Conservation (phyloP, 2,329 filamentous ascomycete species). For the Aciculosporium take region DNA sequence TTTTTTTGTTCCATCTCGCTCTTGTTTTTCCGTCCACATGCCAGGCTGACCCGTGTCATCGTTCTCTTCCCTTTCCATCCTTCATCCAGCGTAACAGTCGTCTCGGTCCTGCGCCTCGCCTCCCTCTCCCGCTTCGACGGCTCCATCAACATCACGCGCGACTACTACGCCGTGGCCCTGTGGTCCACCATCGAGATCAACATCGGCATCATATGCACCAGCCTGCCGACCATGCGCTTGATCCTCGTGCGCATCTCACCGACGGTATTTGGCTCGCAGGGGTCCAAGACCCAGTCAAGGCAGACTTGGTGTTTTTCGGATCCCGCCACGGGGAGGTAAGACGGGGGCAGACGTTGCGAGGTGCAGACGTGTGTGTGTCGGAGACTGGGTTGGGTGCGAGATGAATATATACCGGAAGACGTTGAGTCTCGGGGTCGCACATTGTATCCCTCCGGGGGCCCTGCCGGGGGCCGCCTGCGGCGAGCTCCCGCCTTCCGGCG, state of each 20-base stretch:
- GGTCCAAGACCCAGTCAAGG: neutral
- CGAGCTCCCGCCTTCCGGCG: too few species aligned
- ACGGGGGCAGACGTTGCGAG: too few species aligned
- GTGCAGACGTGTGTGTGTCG: too few species aligned
- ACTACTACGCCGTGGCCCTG: slow-evolving; percentile 10
- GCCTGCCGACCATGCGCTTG: slow-evolving; percentile 16
- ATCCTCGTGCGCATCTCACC: slow-evolving; percentile 7
- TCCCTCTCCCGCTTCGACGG: slow-evolving; percentile 13
- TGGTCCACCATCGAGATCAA: slow-evolving; percentile 20
- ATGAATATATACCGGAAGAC: too few species aligned
- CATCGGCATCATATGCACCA: slow-evolving; percentile 18
- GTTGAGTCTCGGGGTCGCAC: too few species aligned
- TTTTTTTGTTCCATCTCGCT: neutral
- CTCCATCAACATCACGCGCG: slow-evolving; percentile 15
- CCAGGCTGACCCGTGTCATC: neutral
- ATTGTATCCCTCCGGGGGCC: too few species aligned
- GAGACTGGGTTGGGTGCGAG: too few species aligned
- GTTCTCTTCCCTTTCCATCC: neutral
- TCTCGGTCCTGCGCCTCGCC: slow-evolving; percentile 16
- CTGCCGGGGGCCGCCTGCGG: too few species aligned
- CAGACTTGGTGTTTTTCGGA: neutral
- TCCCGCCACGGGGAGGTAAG: neutral
- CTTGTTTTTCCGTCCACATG: neutral
- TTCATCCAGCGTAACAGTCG: slow-evolving; percentile 13
- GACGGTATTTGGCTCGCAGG: slow-evolving; percentile 1